Percentiles rank a stretch among this genome's conserved stretches.
Conservation (phyloP, 2,329 filamentous ascomycete genomes). For the Biscogniauxia marginata region DNA sequence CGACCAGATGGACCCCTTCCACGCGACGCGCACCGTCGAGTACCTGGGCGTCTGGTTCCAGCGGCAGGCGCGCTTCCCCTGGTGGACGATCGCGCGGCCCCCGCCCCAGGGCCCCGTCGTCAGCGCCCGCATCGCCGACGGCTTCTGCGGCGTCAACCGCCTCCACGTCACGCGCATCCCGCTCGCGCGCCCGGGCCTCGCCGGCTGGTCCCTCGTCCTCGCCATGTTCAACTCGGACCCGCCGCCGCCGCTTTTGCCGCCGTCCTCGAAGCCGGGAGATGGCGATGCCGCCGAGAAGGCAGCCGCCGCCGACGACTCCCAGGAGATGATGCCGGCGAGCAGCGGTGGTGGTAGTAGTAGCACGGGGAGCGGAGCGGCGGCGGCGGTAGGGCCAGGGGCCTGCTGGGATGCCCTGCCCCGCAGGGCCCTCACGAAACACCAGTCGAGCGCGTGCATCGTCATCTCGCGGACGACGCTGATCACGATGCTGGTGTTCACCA, state of each 20-base stretch:
- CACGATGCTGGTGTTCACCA: slow-evolving; percentile 26
- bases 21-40: slow-evolving; percentile 23
- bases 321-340: too few species aligned
- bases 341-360: not conserved
- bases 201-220: slow-evolving; percentile 26
- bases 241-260: slow-evolving; percentile 4
- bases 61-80: slow-evolving; percentile 22
- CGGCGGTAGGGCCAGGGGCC: not conserved
- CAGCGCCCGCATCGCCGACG: slow-evolving; percentile 21
- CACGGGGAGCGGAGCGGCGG: not conserved
- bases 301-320: too few species aligned
- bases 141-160: slow-evolving; percentile 27
- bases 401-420: slow-evolving; percentile 6
- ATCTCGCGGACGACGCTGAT: slow-evolving; percentile 26
- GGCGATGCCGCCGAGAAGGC: slow-evolving; percentile 7
- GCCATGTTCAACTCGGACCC: slow-evolving; percentile 24
- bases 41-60: slow-evolving; percentile 29
- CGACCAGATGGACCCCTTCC: slow-evolving; percentile 37
- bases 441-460: slow-evolving; percentile 22
- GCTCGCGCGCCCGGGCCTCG: slow-evolving; percentile 19
- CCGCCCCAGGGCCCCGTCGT: slow-evolving; percentile 27
- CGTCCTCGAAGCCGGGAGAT: not conserved
- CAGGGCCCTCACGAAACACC: slow-evolving; percentile 17
- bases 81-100: slow-evolving; percentile 24
- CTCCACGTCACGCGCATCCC: slow-evolving; percentile 27